Percentiles rank a stretch among this genome's conserved stretches.
Conservation (phyloP, 208 protist genomes). For the Trypanosoma boissoni region DNA sequence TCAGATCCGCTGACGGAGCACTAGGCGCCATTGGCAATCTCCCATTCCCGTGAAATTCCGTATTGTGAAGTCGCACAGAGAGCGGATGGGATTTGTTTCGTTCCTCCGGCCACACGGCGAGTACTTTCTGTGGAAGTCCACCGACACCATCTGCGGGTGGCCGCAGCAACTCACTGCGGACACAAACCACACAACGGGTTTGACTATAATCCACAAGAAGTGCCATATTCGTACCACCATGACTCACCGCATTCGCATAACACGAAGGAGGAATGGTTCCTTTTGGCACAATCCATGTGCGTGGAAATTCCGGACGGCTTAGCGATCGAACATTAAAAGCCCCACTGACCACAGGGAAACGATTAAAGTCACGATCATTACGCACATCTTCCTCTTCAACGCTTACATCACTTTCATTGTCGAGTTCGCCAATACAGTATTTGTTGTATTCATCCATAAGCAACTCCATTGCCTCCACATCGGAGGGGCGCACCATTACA, state of each 20-base stretch:
- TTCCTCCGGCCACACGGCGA: conserved; percentile 51
- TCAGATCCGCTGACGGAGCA: not conserved
- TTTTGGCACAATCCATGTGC: conserved; percentile 42
- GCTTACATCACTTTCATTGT: conserved; percentile 12
- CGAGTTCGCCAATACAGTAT: conserved; percentile 20
- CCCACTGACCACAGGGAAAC: not conserved
- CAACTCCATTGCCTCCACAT: conserved; percentile 16
- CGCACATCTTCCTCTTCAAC: conserved; percentile 8
- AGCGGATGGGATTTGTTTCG: not conserved
- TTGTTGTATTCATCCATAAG: conserved; percentile 21
- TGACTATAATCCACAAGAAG: conserved; percentile 35
- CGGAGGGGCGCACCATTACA: conserved; percentile 20
- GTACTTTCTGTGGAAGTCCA: conserved; percentile 32
- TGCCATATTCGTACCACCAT: conserved; percentile 13
- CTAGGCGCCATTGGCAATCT: not conserved
- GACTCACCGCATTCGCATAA: conserved; percentile 8
- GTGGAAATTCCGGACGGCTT: conserved; percentile 24
- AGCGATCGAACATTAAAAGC: conserved; percentile 22
- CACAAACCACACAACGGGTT: conserved; percentile 35
- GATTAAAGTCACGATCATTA: not conserved
- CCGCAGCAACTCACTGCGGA: conserved; percentile 41
- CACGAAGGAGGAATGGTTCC: conserved; percentile 31
- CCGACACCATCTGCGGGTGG: not conserved
- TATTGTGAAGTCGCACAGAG: not conserved
- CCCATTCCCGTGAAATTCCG: not conserved